These are phyloP conservation scores for Vitis hybrid DNA, from an alignment of 177 flowering plant genomes.

Conservation along the genomic window DNA sequence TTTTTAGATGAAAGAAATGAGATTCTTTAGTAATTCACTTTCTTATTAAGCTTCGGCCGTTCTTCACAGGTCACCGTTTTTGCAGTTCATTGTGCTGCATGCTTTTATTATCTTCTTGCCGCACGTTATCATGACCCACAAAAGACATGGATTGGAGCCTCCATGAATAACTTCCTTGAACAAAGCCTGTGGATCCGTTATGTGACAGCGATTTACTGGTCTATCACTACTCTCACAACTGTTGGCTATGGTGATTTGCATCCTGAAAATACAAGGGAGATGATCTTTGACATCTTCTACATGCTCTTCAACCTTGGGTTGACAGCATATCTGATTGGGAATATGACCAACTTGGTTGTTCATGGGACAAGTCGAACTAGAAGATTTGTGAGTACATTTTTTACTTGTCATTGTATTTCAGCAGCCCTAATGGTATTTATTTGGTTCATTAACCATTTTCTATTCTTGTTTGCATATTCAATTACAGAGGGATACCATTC, in stretches of 20 bases:
- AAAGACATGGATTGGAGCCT: slow-evolving; percentile 81
- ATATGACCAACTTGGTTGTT: slow-evolving; percentile 93
- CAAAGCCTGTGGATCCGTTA: slow-evolving; percentile 60
- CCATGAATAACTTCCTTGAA: slow-evolving; percentile 39
- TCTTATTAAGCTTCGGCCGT: slow-evolving; percentile 15
- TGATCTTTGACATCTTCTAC: slow-evolving; percentile 74
- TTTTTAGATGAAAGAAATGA: not conserved
- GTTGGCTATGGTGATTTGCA: slow-evolving; percentile 93
- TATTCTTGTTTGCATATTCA: slow-evolving; percentile 1
- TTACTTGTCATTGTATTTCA: not conserved
- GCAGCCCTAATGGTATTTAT: not conserved
- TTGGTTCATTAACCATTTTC: not conserved
- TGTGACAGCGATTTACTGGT: slow-evolving; percentile 88
- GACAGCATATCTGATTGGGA: slow-evolving; percentile 84
- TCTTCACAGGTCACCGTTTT: slow-evolving; percentile 78
- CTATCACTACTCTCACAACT: slow-evolving; percentile 86
- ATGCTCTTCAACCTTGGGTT: slow-evolving; percentile 94
- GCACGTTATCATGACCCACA: slow-evolving; percentile 53
- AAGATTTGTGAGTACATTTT: slow-evolving; percentile 60
- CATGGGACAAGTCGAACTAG: slow-evolving; percentile 86
- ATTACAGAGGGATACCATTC: slow-evolving; percentile 83
- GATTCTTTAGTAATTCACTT: not conserved
- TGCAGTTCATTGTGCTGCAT: slow-evolving; percentile 89
- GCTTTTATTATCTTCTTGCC: slow-evolving; percentile 83
- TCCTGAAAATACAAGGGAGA: slow-evolving; percentile 67